Conservation (phyloP, 768 basidiomycete species). For the Trametes punicea region DNA sequence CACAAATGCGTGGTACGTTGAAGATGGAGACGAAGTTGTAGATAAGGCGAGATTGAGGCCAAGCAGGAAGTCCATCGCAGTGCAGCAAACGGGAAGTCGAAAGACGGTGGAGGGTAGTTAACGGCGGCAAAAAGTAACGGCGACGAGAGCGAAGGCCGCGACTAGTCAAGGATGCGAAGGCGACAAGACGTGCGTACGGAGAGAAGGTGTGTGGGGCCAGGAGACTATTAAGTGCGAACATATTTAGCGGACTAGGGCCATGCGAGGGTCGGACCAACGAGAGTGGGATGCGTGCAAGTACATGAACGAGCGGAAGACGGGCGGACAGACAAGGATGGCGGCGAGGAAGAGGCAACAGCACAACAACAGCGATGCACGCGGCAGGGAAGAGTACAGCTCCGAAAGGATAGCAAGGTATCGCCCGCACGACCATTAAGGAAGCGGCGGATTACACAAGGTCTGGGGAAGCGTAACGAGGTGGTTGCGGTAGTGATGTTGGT, state of each 20-base stretch:
- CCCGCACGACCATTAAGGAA: neutral
- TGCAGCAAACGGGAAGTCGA: neutral
- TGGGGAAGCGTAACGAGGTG: neutral
- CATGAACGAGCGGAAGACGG: neutral
- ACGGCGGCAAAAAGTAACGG: neutral
- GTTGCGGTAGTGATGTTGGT: neutral
- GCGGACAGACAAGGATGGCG: neutral
- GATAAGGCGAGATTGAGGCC: conserved; percentile 8
- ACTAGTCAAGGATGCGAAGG: neutral
- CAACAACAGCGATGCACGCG: conserved; percentile 1
- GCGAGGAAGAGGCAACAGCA: neutral
- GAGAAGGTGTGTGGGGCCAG: neutral
- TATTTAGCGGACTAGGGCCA: neutral
- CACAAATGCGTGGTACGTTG: conserved; percentile 3
- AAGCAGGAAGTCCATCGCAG: neutral
- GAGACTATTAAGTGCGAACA: conserved; percentile 5
- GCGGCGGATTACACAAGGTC: neutral
- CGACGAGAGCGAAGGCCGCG: too few species aligned
- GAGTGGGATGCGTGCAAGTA: conserved; percentile 4
- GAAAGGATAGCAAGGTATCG: neutral
- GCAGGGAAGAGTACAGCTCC: neutral
- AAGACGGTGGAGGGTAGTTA: neutral
- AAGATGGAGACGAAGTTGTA: conserved; percentile 1
- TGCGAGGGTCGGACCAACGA: neutral
- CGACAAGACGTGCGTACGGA: neutral